These are phyloP conservation scores for Zopfochytrium polystomum DNA, from an alignment of 371 early-diverging fungal genomes.

Conservation along the genomic window DNA sequence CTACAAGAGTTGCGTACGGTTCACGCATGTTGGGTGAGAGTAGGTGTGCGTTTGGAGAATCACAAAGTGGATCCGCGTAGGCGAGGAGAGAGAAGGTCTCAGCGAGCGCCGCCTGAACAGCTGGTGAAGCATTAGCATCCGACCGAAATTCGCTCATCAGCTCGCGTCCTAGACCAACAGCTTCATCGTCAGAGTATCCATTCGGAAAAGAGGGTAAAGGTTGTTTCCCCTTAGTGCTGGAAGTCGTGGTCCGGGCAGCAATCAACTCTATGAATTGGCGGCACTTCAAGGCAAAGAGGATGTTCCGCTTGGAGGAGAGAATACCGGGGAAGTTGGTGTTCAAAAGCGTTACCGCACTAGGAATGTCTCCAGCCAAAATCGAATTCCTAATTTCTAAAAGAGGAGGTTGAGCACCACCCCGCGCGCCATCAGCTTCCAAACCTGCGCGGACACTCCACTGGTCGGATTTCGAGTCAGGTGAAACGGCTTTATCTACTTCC, in stretches of 20 bases:
- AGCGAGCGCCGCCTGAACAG: neutral
- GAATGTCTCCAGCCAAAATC: slow-evolving; percentile 6
- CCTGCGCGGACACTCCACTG: neutral
- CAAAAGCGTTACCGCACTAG: slow-evolving; percentile 61
- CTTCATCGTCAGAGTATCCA: slow-evolving; percentile 40
- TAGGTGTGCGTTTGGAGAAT: slow-evolving; percentile 57
- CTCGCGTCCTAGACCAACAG: slow-evolving; percentile 69
- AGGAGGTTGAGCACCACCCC: neutral
- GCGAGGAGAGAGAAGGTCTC: slow-evolving; percentile 77
- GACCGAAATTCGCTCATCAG: slow-evolving; percentile 66
- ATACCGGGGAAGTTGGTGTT: slow-evolving; percentile 62
- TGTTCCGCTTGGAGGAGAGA: slow-evolving; percentile 53
- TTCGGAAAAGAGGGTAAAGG: neutral
- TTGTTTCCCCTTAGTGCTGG: neutral
- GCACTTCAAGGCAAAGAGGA: slow-evolving; percentile 73
- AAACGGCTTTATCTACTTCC: neutral
- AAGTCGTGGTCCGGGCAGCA: neutral
- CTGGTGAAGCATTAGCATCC: slow-evolving; percentile 42
- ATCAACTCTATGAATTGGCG: slow-evolving; percentile 83
- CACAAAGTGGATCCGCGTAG: slow-evolving; percentile 57
- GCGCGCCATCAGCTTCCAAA: neutral
- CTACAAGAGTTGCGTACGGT: slow-evolving; percentile 65
- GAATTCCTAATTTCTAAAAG: neutral
- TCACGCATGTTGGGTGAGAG: slow-evolving; percentile 54
- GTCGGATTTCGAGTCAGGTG: neutral